phyloP scores from a whole-genome alignment of 169 alveolate genomes.

The Theileria parva region DNA sequence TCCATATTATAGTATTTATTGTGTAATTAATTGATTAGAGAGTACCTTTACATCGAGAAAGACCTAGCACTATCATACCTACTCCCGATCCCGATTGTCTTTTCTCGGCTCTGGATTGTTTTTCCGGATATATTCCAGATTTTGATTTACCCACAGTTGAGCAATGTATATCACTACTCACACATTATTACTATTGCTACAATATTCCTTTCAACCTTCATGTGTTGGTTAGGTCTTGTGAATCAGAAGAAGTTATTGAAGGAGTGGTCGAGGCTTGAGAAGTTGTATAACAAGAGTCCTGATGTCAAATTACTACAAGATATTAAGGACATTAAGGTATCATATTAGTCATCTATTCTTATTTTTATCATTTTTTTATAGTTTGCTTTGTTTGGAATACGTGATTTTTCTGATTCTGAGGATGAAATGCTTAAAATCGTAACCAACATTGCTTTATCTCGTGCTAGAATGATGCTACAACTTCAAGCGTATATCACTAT shows the following conservation, averaged over 20 bases:
- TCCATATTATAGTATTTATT: background rate
- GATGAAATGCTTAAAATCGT: conserved; percentile 7
- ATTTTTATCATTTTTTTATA: background rate
- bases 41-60: conserved; percentile 23
- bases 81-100: conserved; percentile 71
- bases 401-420: conserved; percentile 33
- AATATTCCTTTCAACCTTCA: no score
- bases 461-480: conserved; percentile 30
- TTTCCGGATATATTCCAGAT: conserved; percentile 66
- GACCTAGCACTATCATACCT: conserved; percentile 63
- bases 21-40: background rate
- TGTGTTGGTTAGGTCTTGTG: conserved; percentile 17
- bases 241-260: conserved; percentile 47
- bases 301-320: conserved; percentile 24
- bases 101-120: conserved; percentile 72
- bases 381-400: conserved; percentile 35
- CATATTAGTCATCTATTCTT: background rate
- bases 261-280: conserved; percentile 67
- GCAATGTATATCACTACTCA: conserved; percentile 38
- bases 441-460: conserved; percentile 35
- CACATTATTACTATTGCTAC: background rate
- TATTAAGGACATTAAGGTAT: conserved; percentile 45
- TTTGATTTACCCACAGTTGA: conserved; percentile 18
- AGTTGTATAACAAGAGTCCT: conserved; percentile 26
- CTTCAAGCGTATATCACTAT: conserved; percentile 32